Conservation (phyloP, 352 stramenopile species). For the Phytophthora pini region DNA sequence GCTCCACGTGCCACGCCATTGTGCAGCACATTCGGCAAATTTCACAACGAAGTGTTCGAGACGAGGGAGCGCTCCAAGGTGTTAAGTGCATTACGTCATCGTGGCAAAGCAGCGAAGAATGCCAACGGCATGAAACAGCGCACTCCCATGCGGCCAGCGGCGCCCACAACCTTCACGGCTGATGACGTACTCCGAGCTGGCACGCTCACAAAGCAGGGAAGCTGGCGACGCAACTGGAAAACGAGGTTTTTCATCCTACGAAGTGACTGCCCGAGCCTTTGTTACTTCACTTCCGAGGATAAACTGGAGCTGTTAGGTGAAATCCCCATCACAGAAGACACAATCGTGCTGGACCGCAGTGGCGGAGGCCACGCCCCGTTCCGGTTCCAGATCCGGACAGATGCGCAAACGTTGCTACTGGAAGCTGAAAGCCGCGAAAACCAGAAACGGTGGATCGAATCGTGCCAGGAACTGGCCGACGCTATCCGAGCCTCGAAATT, state of each 20-base stretch:
- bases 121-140: constrained; percentile 28
- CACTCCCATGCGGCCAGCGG: constrained; percentile 4
- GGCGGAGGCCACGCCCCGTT: constrained; percentile 59
- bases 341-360: constrained; percentile 77
- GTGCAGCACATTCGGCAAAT: constrained; percentile 69
- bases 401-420: constrained; percentile 61
- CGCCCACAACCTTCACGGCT: constrained; percentile 69
- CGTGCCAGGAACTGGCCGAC: constrained; percentile 73
- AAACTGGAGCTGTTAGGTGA: constrained; percentile 81
- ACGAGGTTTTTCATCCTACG: constrained; percentile 84
- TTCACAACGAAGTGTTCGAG: constrained; percentile 80
- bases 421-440: constrained; percentile 72
- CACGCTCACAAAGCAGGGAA: constrained; percentile 79
- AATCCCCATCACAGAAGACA: constrained; percentile 75
- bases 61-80: constrained; percentile 81
- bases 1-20: constrained; percentile 34
- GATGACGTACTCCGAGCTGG: constrained; percentile 69
- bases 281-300: constrained; percentile 86
- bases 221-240: constrained; percentile 90
- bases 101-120: constrained; percentile 47
- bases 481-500: constrained; percentile 71
- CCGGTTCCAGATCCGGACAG: constrained; percentile 73
- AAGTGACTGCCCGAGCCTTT: constrained; percentile 73
- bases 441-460: constrained; percentile 75
- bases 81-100: constrained; percentile 76